Percentiles rank a stretch among this genome's conserved stretches.
phyloP scores from a whole-genome alignment of 805 yeast genomes.

The Pichia ethanolica region DNA sequence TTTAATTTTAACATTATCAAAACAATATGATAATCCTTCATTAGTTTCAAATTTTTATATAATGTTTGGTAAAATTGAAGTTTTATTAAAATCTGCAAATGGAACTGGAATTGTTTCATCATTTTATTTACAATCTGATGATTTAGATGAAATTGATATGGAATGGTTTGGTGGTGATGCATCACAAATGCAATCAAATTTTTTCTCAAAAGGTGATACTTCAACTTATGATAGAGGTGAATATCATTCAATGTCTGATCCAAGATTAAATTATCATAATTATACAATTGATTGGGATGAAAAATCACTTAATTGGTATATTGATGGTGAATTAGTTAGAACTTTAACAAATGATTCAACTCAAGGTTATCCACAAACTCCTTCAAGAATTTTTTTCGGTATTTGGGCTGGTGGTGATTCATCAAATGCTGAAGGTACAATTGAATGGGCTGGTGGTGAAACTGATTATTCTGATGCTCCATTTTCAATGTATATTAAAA shows the following conservation, averaged over 20 bases:
- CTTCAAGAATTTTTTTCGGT: constrained; percentile 60
- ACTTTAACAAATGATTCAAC: constrained; percentile 48
- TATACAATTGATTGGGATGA: constrained; percentile 83
- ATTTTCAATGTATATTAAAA: constrained; percentile 56
- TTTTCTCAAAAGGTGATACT: constrained; percentile 73
- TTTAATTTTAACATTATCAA: constrained; percentile 47
- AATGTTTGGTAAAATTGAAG: constrained; percentile 85
- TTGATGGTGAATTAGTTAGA: constrained; percentile 67
- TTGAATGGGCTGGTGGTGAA: constrained; percentile 76
- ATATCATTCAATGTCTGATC: constrained; percentile 51
- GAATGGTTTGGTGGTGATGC: constrained; percentile 84
- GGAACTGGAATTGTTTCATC: constrained; percentile 80
- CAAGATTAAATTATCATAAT: constrained; percentile 57
- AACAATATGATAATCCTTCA: constrained; percentile 71
- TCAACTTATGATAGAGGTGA: constrained; percentile 74
- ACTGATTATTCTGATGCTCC: constrained; percentile 63
- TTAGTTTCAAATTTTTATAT: constrained; percentile 71
- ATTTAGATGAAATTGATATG: constrained; percentile 80
- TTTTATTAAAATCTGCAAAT: constrained; percentile 58
- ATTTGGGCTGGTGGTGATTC: constrained; percentile 83
- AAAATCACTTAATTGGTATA: constrained; percentile 56
- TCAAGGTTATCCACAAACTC: constrained; percentile 86
- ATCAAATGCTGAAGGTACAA: constrained; percentile 55
- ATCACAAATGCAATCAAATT: constrained; percentile 69
- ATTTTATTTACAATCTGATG: constrained; percentile 74